A percentile compares a stretch with the other conserved stretches of the same genome.
These are phyloP conservation scores for Podila verticillata DNA, from an alignment of 192 early-diverging fungal species.

Conservation along the genomic window DNA sequence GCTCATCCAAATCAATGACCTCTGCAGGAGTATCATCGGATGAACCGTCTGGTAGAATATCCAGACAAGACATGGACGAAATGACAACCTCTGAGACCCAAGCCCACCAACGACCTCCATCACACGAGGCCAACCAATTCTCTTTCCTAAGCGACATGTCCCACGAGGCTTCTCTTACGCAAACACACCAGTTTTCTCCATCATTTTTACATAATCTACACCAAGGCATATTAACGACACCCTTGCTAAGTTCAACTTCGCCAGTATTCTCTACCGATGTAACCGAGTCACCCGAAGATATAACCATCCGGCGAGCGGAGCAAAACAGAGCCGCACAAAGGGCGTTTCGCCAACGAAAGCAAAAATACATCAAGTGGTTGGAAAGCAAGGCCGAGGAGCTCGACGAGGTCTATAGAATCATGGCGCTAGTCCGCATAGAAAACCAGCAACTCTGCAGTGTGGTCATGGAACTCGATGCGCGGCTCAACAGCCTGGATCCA, in stretches of 20 bases:
- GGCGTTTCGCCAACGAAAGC: slow-evolving; percentile 88
- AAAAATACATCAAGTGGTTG: slow-evolving; percentile 81
- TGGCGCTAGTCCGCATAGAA: slow-evolving; percentile 30
- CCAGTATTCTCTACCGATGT: too few species aligned
- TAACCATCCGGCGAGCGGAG: slow-evolving; percentile 72
- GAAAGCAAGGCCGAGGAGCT: slow-evolving; percentile 80
- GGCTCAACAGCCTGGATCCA: not conserved
- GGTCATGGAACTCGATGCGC: slow-evolving; percentile 21
- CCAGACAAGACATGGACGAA: slow-evolving; percentile 7
- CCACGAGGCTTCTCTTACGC: too few species aligned
- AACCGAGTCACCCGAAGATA: slow-evolving; percentile 9
- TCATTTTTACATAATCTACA: too few species aligned
- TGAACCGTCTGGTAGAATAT: not conserved
- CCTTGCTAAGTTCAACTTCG: too few species aligned
- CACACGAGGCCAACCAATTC: too few species aligned
- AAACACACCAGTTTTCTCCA: too few species aligned
- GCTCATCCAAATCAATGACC: not conserved
- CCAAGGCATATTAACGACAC: too few species aligned
- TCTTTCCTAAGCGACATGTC: not conserved
- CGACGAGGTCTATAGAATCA: slow-evolving; percentile 44
- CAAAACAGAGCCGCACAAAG: slow-evolving; percentile 92
- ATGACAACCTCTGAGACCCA: not conserved
- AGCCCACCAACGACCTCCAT: not conserved
- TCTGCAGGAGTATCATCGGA: not conserved
- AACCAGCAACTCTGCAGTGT: slow-evolving; percentile 32